Conservation (phyloP, 306 rosid genomes). For the Citrullus mucosospermus region DNA sequence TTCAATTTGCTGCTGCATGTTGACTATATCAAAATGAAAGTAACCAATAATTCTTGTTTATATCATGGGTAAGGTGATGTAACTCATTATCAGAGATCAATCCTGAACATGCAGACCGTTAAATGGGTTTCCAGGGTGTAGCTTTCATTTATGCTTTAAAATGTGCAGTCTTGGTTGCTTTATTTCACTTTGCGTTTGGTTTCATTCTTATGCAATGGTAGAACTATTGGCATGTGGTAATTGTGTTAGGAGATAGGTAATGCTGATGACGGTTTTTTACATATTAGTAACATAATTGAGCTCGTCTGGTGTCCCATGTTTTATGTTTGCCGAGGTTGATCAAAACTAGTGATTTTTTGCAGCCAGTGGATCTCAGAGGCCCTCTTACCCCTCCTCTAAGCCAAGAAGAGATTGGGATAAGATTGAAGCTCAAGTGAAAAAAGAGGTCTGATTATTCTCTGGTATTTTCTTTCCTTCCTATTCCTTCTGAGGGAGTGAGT, state of each 20-base stretch:
- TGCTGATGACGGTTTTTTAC: not conserved
- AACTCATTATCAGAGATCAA: too few relatives aligned
- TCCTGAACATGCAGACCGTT: too few relatives aligned
- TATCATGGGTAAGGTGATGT: too few relatives aligned
- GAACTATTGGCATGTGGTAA: not conserved
- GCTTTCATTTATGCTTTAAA: not conserved
- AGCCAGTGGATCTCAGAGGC: slow-evolving; percentile 39
- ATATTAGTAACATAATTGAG: not conserved
- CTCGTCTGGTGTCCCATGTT: not conserved
- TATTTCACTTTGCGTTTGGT: not conserved
- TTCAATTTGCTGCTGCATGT: not conserved
- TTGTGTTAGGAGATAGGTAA: not conserved
- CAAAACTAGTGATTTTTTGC: slow-evolving; percentile 9
- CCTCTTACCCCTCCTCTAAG: slow-evolving; percentile 80
- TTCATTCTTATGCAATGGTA: not conserved
- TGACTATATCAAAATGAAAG: not conserved
- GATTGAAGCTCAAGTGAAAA: slow-evolving; percentile 79
- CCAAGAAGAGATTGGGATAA: slow-evolving; percentile 71
- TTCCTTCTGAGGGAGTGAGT: not conserved
- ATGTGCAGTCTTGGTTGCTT: not conserved
- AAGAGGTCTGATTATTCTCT: slow-evolving; percentile 42
- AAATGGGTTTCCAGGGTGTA: not conserved
- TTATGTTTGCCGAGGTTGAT: not conserved
- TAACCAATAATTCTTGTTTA: too few relatives aligned
- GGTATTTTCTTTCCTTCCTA: not conserved